Base-by-base conservation (phyloP, 257 asterid species). In the Penstemon newberryi region DNA sequence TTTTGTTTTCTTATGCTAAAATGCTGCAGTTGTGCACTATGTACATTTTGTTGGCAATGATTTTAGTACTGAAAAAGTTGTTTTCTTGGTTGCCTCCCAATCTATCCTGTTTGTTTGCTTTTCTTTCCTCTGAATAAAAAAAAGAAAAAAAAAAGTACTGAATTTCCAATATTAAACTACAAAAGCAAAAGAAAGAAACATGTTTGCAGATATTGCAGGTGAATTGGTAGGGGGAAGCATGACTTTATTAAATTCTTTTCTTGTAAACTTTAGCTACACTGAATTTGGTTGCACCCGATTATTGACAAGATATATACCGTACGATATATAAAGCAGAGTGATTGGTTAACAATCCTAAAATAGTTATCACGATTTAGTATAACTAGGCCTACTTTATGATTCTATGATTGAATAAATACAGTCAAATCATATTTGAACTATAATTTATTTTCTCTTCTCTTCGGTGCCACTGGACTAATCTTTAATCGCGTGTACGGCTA, bases 51-150 rank as follows among this genome's bases (percentile, higher is more conserved):
- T 49, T 73, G 82, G 80, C 84, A 82, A 86, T 84, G 84, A 85
- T 86, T 86, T 84, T 79, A 74, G 84, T 91, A 85, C 33, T 25
- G 33, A 25, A 78, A 80, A 83, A 84, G 87, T 71, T 55, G 67
- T 80, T 79, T 72, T 71, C 80, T 85, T 78, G 83, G 79, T 65
- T 74, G 50, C 72, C 82, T 69, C 74, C 78, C 72, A 54, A 11
- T 59, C 58, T 75, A 65, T 65, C 43, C 77, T 65, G 45, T 60
- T 51, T 72, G 69, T 72, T 68, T 54, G 44, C 67, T 67, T 71
- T 71, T 63, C 39, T 52, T 56, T 37, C 53, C 67, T 44, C 71
- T 70, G 75, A 59, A 52, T 3, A 44, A 53, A 13, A 3, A 53
- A 70, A 39, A 67, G 8, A 40, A 46, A 66, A 66, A 66, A 58